Conservation (phyloP, 345 rosid species). For the Eucalyptus tenuipes region DNA sequence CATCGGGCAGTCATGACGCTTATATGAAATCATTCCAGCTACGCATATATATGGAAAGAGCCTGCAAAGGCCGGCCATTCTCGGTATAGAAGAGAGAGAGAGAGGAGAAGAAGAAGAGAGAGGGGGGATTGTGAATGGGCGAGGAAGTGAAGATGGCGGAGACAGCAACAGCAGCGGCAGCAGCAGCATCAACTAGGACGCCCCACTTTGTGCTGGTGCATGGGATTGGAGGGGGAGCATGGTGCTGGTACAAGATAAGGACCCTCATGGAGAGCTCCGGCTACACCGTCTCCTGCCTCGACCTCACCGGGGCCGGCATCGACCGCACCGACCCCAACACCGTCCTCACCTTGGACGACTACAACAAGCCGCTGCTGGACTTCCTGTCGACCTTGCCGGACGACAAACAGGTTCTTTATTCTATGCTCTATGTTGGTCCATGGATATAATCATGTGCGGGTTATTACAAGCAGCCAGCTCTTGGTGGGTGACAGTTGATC, state of each 20-base stretch:
- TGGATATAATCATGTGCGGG: too few relatives aligned
- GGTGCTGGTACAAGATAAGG: constrained; percentile 94
- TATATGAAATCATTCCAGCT: neutral
- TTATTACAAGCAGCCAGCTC: neutral
- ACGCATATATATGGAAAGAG: neutral
- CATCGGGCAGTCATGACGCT: neutral
- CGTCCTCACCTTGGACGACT: constrained; percentile 48
- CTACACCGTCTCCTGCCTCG: constrained; percentile 63
- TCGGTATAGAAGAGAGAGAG: neutral
- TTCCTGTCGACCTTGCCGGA: constrained; percentile 49
- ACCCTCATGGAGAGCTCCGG: constrained; percentile 76
- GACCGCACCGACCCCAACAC: constrained; percentile 40
- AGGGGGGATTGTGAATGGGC: constrained; percentile 5
- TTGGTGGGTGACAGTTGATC: neutral
- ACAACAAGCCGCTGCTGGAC: constrained; percentile 62
- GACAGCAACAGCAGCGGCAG: neutral
- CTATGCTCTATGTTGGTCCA: neutral
- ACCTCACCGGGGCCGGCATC: constrained; percentile 57
- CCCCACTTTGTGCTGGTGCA: constrained; percentile 76
- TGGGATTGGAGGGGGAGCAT: constrained; percentile 66
- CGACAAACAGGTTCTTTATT: constrained; percentile 33
- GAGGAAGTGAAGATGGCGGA: constrained; percentile 13
- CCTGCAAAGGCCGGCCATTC: neutral
- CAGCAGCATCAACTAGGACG: neutral
- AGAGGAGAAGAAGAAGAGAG: neutral